Evolutionary conservation across 371 early-diverging fungal species (phyloP), one percentile per base, ranked within the genome.

Genomic region (Rhizopus microsporus): DNA sequence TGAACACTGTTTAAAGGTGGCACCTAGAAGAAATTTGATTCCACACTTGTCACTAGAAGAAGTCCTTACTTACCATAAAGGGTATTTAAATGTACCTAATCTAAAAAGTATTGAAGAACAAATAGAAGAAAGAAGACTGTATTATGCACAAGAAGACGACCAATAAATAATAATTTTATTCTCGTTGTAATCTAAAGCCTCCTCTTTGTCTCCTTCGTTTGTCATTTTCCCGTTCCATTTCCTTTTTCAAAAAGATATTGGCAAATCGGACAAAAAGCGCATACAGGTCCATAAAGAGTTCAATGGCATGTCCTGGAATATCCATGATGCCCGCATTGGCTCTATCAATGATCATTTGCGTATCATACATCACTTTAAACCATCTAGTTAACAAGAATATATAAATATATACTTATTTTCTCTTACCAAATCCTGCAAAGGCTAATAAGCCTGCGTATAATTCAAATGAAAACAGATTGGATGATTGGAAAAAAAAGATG

Each of bases 1-100:
- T 0, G 85, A 86, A 40, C 98, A 98, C 60, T 90, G 93, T 30
- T 73, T 98, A 29, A 84, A 88, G 13, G 96, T 96, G 5, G 86
- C 86, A 48, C 91, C 90, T 0, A 66, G 90, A 57, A 78, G 75
- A 47, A 78, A 75, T 38, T 57, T 78, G 50, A 73, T 78, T 38
- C 75, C 75, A 17, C 78, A 78, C 37, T 60, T 78, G 30, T 64
- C 71, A 16, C 29, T 78, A 47, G 78, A 78, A 40, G 78, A 78
- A 56, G 69, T 78, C 8, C 46, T 78, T 30, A 61, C 67, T 29
- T 75, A 75, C 33, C 73, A 75, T 46, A 71, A 75, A 40, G 69
- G 63, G 1, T 78, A 75, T 47, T 55, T 78, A n/a, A 75, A 73
- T 38, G 68, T 75, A 15, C 78, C 78, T 32, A 73, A 78, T 51